Evolutionary conservation across 345 rosid species (phyloP).

Genomic region (Brassica incana): DNA sequence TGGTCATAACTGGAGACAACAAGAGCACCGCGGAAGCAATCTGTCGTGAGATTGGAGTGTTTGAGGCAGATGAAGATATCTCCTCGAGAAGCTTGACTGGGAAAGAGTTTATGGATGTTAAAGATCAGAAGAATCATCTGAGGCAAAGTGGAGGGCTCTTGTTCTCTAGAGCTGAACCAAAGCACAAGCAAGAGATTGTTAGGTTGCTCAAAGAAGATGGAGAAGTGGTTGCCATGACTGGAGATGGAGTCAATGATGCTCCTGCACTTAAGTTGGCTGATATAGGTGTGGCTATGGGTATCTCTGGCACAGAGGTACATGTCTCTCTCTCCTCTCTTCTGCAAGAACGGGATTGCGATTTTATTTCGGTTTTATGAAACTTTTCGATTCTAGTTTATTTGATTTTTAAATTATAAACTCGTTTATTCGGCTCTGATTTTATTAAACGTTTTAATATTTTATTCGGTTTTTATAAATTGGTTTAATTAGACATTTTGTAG

Average conservation of each 20-base stretch:
- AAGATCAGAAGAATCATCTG: constrained; percentile 56
- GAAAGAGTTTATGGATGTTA: constrained; percentile 45
- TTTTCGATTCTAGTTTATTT: too few species aligned
- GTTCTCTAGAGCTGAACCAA: constrained; percentile 97
- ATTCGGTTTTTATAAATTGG: too few species aligned
- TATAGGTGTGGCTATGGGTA: constrained; percentile 96
- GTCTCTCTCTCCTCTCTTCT: background rate
- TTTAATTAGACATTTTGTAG: too few species aligned
- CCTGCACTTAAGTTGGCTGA: constrained; percentile 98
- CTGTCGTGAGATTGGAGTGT: constrained; percentile 92
- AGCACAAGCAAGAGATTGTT: constrained; percentile 97
- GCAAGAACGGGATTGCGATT: background rate
- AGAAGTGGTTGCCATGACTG: constrained; percentile 99
- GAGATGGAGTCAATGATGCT: constrained; percentile 98
- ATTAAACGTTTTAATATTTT: too few species aligned
- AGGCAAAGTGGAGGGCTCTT: constrained; percentile 76
- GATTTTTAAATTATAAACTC: too few species aligned
- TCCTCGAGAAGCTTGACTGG: constrained; percentile 78
- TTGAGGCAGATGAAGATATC: constrained; percentile 65
- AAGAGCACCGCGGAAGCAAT: constrained; percentile 95
- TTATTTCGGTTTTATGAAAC: too few species aligned
- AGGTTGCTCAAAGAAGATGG: constrained; percentile 94
- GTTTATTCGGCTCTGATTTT: too few species aligned
- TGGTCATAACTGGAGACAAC: constrained; percentile 97
- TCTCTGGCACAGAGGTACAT: constrained; percentile 90